These are phyloP conservation scores for Linnemannia schmuckeri DNA, from an alignment of 192 early-diverging fungal species.

Conservation along the genomic window DNA sequence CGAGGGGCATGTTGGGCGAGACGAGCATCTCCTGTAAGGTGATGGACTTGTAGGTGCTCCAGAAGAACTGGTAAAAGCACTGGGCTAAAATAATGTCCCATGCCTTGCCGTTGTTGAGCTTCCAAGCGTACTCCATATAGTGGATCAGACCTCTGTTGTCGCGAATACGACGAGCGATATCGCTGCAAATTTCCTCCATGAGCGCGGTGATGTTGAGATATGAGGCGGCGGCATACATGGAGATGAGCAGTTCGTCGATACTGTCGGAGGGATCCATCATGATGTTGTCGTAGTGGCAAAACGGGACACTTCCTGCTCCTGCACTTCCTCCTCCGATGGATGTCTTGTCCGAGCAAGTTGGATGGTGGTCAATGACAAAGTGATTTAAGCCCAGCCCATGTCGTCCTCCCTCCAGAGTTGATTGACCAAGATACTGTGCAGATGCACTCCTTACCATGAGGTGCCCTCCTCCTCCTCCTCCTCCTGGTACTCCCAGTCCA, in stretches of 20 bases:
- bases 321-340: background rate
- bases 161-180: slow-evolving; percentile 47
- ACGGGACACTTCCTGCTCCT: background rate
- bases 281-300: slow-evolving; percentile 31
- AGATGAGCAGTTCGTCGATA: slow-evolving; percentile 45
- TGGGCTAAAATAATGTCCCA: slow-evolving; percentile 57
- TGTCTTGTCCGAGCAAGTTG: slow-evolving; percentile 5
- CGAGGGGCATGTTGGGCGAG: slow-evolving; percentile 50
- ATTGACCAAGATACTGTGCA: slow-evolving; percentile 2
- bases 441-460: slow-evolving; percentile 12
- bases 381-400: slow-evolving; percentile 23
- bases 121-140: slow-evolving; percentile 57
- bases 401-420: slow-evolving; percentile 2
- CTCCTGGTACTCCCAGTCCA: background rate
- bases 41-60: slow-evolving; percentile 39
- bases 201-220: slow-evolving; percentile 54
- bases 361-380: slow-evolving; percentile 8
- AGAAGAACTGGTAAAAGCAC: slow-evolving; percentile 52
- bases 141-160: slow-evolving; percentile 41
- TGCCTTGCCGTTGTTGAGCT: slow-evolving; percentile 41
- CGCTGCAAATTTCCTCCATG: slow-evolving; percentile 52
- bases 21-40: slow-evolving; percentile 42
- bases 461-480: slow-evolving; percentile 4
- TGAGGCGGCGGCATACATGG: slow-evolving; percentile 53
- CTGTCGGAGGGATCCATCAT: slow-evolving; percentile 50